A percentile compares a stretch with the other conserved stretches of the same genome.
These are phyloP conservation scores for Globisporangium paroecandrum DNA, from an alignment of 352 stramenopile species.

Conservation along the genomic window DNA sequence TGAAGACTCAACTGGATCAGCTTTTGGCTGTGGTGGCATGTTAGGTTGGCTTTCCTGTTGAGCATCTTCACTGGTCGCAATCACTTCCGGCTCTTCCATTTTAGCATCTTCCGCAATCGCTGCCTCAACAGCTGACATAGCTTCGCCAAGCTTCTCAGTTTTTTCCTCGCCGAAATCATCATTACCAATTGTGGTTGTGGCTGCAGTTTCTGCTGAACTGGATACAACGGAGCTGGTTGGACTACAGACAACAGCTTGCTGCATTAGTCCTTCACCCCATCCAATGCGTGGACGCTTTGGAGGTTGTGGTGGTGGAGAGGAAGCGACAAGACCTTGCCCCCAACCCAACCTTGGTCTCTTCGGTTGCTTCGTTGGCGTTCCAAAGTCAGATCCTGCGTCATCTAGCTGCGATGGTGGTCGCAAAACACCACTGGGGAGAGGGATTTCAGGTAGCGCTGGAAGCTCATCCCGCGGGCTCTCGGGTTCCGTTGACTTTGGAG, in stretches of 20 bases:
- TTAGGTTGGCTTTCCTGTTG: neutral
- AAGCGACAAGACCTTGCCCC: constrained; percentile 76
- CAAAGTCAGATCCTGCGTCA: constrained; percentile 21
- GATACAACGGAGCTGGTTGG: constrained; percentile 16
- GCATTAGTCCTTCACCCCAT: constrained; percentile 76
- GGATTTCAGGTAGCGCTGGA: constrained; percentile 64
- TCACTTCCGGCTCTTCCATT: constrained; percentile 7
- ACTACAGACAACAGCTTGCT: constrained; percentile 17
- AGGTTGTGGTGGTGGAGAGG: constrained; percentile 48
- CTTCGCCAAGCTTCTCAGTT: constrained; percentile 1
- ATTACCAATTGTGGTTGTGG: neutral
- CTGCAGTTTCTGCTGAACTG: constrained; percentile 7
- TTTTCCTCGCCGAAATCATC: neutral
- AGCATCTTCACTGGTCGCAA: neutral
- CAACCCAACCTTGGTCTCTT: constrained; percentile 74
- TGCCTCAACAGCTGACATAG: neutral
- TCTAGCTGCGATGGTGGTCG: constrained; percentile 9
- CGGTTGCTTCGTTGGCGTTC: constrained; percentile 43
- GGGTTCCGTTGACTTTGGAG: neutral
- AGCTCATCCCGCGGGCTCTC: constrained; percentile 42
- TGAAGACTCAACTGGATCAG: neutral
- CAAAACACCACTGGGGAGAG: constrained; percentile 26
- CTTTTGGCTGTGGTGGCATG: neutral
- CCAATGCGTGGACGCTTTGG: constrained; percentile 76
- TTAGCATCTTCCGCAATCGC: neutral